Evolutionary conservation across 2,329 filamentous ascomycete genomes (phyloP), one percentile per base, ranked within the genome.

Genomic region (Lasiodiplodia sp.): DNA sequence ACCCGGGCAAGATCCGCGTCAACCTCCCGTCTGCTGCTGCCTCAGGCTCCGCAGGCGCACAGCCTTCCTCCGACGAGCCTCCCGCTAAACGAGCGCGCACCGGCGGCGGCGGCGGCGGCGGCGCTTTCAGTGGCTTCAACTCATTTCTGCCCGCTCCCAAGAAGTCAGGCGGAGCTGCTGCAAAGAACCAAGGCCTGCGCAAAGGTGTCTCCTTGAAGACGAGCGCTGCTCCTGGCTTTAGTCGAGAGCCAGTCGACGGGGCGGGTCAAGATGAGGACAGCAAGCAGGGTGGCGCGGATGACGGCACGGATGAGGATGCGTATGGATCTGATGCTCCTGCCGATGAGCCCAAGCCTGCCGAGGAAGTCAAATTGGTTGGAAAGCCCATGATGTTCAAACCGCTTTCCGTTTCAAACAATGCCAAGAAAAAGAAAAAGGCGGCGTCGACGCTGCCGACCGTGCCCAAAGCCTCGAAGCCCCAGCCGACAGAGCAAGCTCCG

Each of bases 381-480:
- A 96, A 94, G 73, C 88, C 93, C 14, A 88, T 94, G 79, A 92
- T 93, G 88, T 97, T 98, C 79, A 92, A 90, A 76, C 95, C 95
- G 3, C 83, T 97, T 47, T 97, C 94, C 0, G 94, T 97, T 16
- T 88, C 90, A 18, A 87, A 92, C 70, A 93, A 91, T 71, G 86
- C 89, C 37, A 87, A 87, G 71, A 93, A 92, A 81, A 93, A 91
- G 81, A 90, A 87, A 74, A 79, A 77, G 37, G 60, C 60, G 16
- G 53, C 40, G 21, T 31, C 65, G 12, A 38, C 40, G 25, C 11
- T 40, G 16, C 44, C 65, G 5, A 21, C 44, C 18, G 10, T 40
- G 4, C 28, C 55, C 11, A 67, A 60, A 44, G 25, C 65, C 12
- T 16, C 53, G 14, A 38, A 23, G 23, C 63, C 62, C 18, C 16